Percentiles rank a stretch among this genome's conserved stretches.
phyloP scores from a whole-genome alignment of 2,329 filamentous ascomycete species.

The Beauveria sp. region DNA sequence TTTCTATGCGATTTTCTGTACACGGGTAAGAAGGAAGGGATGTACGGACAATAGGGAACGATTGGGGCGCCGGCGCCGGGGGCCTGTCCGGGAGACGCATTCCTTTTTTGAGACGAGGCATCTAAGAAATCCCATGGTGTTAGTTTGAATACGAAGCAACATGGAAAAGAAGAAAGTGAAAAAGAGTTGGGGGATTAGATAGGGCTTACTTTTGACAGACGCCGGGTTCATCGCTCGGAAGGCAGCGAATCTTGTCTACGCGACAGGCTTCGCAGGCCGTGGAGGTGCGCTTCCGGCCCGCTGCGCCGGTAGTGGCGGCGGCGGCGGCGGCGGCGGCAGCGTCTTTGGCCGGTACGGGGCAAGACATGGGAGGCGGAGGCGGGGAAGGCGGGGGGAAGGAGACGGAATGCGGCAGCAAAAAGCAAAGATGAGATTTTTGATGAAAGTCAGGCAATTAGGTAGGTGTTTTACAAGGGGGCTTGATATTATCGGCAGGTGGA shows the following conservation, averaged over 20 bases:
- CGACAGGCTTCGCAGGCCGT: conserved; percentile 9
- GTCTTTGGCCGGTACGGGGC: not conserved
- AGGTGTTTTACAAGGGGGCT: not conserved
- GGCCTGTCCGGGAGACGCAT: conserved; percentile 43
- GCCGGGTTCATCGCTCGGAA: conserved; percentile 3
- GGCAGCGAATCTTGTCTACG: conserved; percentile 2
- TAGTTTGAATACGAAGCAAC: not conserved
- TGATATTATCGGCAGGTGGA: not conserved
- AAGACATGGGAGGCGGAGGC: not conserved
- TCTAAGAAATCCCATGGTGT: conserved; percentile 22
- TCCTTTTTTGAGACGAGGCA: conserved; percentile 46
- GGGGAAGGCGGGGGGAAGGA: not conserved
- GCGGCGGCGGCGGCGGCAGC: not conserved
- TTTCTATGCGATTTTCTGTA: too few relatives aligned
- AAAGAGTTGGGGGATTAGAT: not conserved
- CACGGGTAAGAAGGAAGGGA: not conserved
- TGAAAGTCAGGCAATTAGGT: too few relatives aligned
- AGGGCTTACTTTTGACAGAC: not conserved
- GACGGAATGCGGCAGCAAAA: too few relatives aligned
- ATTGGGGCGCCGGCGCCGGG: conserved; percentile 41
- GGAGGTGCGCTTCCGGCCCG: not conserved
- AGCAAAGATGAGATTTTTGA: too few relatives aligned
- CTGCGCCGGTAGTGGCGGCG: not conserved
- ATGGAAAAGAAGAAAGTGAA: not conserved
- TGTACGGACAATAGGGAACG: conserved; percentile 32